Conservation (phyloP, 192 early-diverging fungal genomes). For the Endogone sp. region DNA sequence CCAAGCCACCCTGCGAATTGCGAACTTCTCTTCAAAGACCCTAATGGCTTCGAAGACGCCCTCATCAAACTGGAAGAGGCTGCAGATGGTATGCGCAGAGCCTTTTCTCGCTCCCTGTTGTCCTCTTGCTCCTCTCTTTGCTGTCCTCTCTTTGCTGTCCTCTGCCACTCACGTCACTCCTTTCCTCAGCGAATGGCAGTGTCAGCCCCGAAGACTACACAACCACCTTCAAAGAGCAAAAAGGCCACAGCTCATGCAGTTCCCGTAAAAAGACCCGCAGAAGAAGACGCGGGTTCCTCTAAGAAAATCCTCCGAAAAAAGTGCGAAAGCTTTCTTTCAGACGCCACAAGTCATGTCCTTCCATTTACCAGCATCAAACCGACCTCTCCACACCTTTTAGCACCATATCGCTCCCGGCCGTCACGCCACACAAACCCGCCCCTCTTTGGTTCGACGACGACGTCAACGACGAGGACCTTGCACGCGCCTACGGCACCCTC, state of each 20-base stretch:
- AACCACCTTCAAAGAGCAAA: no score
- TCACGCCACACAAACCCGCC: constrained; percentile 10
- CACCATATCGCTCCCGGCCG: neutral
- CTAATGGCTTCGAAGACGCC: no score
- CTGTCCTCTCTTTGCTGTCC: no score
- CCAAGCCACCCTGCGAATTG: no score
- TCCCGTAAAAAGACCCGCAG: neutral
- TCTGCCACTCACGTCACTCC: neutral
- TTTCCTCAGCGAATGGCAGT: neutral
- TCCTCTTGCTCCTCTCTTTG: no score
- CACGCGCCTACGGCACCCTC: constrained; percentile 37
- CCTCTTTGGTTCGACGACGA: constrained; percentile 56
- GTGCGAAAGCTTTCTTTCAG: no score
- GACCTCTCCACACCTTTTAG: neutral
- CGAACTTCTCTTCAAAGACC: no score
- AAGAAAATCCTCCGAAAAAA: no score
- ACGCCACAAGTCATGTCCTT: no score
- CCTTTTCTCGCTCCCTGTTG: neutral
- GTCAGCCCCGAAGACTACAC: neutral
- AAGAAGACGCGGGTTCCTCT: no score
- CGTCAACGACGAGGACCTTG: constrained; percentile 40
- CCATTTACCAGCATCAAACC: no score
- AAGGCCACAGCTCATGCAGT: neutral
- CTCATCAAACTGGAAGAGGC: neutral
- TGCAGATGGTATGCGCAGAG: neutral